phyloP scores from a whole-genome alignment of 371 early-diverging fungal species.

The Batkoa obscura region DNA sequence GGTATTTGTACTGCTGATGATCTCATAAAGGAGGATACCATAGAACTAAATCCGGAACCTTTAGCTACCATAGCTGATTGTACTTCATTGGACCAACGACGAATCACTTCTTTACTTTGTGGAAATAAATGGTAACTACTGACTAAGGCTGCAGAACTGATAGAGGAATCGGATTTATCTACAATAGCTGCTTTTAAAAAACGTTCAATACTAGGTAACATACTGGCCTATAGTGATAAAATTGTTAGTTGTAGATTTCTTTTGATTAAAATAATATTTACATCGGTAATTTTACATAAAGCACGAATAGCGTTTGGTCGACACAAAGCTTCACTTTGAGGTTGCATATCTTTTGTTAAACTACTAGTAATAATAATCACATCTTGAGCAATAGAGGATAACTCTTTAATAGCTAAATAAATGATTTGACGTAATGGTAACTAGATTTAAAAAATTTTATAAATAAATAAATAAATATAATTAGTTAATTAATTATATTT shows the following conservation, averaged over 20 bases:
- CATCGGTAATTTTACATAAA: slow-evolving; percentile 86
- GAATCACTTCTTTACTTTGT: slow-evolving; percentile 26
- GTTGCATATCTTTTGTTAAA: slow-evolving; percentile 91
- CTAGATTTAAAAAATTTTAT: slow-evolving; percentile 27
- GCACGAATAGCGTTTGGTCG: slow-evolving; percentile 92
- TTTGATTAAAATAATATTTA: slow-evolving; percentile 19
- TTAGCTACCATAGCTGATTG: slow-evolving; percentile 45
- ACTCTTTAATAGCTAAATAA: slow-evolving; percentile 90
- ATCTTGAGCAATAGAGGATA: slow-evolving; percentile 80
- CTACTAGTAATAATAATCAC: slow-evolving; percentile 94
- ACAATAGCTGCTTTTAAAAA: slow-evolving; percentile 93
- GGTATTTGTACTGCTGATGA: slow-evolving; percentile 23
- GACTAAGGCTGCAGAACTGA: slow-evolving; percentile 83
- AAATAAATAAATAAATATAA: neutral
- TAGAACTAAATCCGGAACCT: slow-evolving; percentile 25
- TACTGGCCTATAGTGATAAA: slow-evolving; percentile 54
- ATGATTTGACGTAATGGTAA: slow-evolving; percentile 84
- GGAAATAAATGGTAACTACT: slow-evolving; percentile 73
- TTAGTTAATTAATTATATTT: neutral
- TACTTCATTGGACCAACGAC: slow-evolving; percentile 25
- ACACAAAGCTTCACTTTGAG: slow-evolving; percentile 72
- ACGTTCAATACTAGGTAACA: slow-evolving; percentile 88
- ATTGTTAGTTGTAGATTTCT: neutral
- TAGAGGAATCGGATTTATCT: slow-evolving; percentile 66
- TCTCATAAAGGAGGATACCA: slow-evolving; percentile 19